Percentiles rank a stretch among this genome's conserved stretches.
Conservation (phyloP, 495 filamentous ascomycete species). For the Diplogelasinospora grovesii region DNA sequence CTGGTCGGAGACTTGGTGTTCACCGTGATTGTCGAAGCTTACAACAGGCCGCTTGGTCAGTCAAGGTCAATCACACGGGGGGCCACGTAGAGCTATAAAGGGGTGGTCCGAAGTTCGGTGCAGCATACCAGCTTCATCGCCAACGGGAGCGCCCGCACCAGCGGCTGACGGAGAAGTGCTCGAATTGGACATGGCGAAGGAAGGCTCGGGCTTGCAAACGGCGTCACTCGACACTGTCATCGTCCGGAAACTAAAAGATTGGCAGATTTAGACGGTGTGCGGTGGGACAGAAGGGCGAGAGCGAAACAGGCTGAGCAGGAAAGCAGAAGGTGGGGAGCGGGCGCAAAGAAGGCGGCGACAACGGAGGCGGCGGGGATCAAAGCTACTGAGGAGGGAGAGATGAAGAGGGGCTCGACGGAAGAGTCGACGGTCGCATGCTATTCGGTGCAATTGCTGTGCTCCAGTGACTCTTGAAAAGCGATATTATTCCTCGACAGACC, state of each 20-base stretch:
- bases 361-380: constrained; percentile 17
- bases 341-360: constrained; percentile 15
- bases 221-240: constrained; percentile 29
- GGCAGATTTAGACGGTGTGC: constrained; percentile 10
- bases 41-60: constrained; percentile 13
- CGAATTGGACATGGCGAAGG: constrained; percentile 29
- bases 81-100: not conserved
- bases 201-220: constrained; percentile 21
- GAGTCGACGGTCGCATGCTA: constrained; percentile 23
- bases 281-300: constrained; percentile 6
- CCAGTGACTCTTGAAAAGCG: no score
- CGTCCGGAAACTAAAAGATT: constrained; percentile 11
- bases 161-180: constrained; percentile 17
- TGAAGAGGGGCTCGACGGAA: constrained; percentile 18
- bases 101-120: not conserved
- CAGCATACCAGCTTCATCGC: constrained; percentile 32
- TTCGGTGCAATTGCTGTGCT: constrained; percentile 16
- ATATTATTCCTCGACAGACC: constrained; percentile 1
- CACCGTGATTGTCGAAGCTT: constrained; percentile 47
- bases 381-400: constrained; percentile 23
- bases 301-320: constrained; percentile 1
- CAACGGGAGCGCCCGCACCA: constrained; percentile 15
- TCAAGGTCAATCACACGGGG: constrained; percentile 7
- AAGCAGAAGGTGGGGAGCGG: not conserved
- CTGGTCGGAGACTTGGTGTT: constrained; percentile 41